These are phyloP conservation scores for Phyllosticta ampelicida DNA, from an alignment of 2,329 filamentous ascomycete species.

Conservation along the genomic window DNA sequence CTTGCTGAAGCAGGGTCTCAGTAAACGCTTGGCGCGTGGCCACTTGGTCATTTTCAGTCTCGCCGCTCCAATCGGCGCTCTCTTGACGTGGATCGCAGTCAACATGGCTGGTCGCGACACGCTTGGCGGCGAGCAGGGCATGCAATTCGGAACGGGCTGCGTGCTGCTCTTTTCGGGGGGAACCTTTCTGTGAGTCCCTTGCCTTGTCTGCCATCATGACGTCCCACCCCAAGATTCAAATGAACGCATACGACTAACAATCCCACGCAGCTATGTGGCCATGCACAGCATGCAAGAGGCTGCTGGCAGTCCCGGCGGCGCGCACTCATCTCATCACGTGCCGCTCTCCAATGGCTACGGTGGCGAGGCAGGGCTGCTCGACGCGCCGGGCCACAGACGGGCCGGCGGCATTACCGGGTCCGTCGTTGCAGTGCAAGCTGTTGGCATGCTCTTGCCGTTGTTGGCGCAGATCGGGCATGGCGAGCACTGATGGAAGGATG, in stretches of 20 bases:
- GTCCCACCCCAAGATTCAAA: neutral
- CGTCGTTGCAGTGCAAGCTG: conserved; percentile 53
- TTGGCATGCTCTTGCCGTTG: conserved; percentile 68
- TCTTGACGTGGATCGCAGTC: conserved; percentile 73
- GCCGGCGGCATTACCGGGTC: conserved; percentile 18
- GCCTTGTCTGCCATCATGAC: neutral
- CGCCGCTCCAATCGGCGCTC: conserved; percentile 75
- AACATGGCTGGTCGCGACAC: conserved; percentile 57
- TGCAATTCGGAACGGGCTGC: conserved; percentile 85
- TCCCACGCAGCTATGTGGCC: conserved; percentile 64
- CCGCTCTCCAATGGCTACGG: conserved; percentile 33
- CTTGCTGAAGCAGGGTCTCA: conserved; percentile 79
- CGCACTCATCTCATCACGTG: conserved; percentile 36
- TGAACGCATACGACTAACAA: neutral
- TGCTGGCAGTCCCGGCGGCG: conserved; percentile 22
- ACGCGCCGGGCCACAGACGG: conserved; percentile 43
- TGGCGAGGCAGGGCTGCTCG: conserved; percentile 4
- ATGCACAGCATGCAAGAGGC: conserved; percentile 97
- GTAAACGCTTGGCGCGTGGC: conserved; percentile 70
- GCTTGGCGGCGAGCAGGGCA: conserved; percentile 46
- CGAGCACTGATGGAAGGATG: neutral
- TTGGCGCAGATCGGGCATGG: conserved; percentile 67
- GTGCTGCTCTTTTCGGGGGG: conserved; percentile 89
- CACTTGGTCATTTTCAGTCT: conserved; percentile 88
- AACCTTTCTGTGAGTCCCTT: conserved; percentile 62